Evolutionary conservation across 2,329 filamentous ascomycete species (phyloP), one percentile per base, ranked within the genome.

Genomic region (Huntiella decipiens): DNA sequence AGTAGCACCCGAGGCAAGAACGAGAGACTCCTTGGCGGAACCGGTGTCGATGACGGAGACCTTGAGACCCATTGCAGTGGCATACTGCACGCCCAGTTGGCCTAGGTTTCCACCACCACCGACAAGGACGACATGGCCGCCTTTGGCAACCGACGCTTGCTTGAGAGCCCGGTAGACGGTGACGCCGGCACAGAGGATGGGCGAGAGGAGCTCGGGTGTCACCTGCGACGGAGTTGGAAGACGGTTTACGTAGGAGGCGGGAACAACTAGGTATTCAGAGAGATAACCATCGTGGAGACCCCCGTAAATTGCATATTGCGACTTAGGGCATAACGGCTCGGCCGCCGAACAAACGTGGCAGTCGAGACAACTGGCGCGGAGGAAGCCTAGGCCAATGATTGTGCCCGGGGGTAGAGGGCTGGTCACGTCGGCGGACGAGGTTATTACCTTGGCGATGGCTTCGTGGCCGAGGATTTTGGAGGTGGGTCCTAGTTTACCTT

Each of bases 21-120:
- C 16, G 7, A 15, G 8, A 22, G 19, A 64, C 57, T 63, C 68
- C 70, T 88, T 88, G 62, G 84, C 80, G 1, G 74, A 73, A 33
- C 82, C 82, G 28, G 71, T 71, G 56, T 88, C 82, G 52, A 88
- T 82, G 50, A 75, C 82, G 54, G 88, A 75, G 45, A 73, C 66
- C 45, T 72, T 67, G 43, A 86, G 63, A 46, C 82, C 81, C 82
- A 88, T 85, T 7, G 81, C 83, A 60, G 77, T 79, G 32, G 80
- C 82, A 60, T 86, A 87, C 62, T 88, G 83, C 53, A 77, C 67
- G 5, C 79, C 81, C 52, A 86, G 65, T 31, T 56, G 53, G 31
- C 81, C 81, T 37, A 86, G 67, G 49, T 80, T 80, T 59, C 82
- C 81, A 51, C 81, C 81, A 15, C 80, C 81, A 56, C 82, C 82